Percentiles rank a stretch among this genome's conserved stretches.
phyloP scores from a whole-genome alignment of 2,329 filamentous ascomycete species.

The Neobulgaria alba region DNA sequence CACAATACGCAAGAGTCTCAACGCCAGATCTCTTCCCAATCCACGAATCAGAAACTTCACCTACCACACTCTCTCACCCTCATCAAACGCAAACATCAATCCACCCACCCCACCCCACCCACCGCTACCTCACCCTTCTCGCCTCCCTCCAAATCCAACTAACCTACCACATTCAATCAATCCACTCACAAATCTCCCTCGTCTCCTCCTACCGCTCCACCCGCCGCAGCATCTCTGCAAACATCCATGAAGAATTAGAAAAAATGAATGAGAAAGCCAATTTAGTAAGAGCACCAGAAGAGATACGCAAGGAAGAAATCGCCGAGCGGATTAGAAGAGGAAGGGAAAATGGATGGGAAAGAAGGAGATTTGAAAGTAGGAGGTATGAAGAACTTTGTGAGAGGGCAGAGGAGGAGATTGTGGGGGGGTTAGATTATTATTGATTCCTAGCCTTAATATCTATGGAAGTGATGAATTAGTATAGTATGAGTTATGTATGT shows the following conservation, averaged over 20 bases:
- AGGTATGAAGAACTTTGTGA: conserved; percentile 23
- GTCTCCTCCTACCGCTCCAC: conserved; percentile 12
- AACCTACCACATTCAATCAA: conserved; percentile 15
- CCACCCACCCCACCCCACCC: conserved; percentile 9
- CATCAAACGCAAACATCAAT: conserved; percentile 1
- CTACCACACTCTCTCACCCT: neutral
- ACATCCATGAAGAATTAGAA: neutral
- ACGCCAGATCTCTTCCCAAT: neutral
- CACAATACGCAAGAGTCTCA: too few species aligned
- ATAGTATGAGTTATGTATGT: neutral
- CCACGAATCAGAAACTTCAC: neutral
- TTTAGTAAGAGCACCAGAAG: neutral
- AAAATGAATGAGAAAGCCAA: neutral
- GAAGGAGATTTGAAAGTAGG: conserved; percentile 19
- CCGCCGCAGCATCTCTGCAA: conserved; percentile 9
- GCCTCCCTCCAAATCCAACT: conserved; percentile 14
- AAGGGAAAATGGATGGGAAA: conserved; percentile 16
- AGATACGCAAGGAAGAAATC: conserved; percentile 7
- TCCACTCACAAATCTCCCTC: conserved; percentile 14
- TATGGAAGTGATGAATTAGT: too few species aligned
- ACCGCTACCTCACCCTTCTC: conserved; percentile 17
- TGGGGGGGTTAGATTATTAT: conserved; percentile 1
- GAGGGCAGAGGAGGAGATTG: conserved; percentile 17
- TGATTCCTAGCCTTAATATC: neutral
- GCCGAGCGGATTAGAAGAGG: conserved; percentile 14